phyloP scores from a whole-genome alignment of 2,329 filamentous ascomycete species.

The Acephala macrosclerotiorum region DNA sequence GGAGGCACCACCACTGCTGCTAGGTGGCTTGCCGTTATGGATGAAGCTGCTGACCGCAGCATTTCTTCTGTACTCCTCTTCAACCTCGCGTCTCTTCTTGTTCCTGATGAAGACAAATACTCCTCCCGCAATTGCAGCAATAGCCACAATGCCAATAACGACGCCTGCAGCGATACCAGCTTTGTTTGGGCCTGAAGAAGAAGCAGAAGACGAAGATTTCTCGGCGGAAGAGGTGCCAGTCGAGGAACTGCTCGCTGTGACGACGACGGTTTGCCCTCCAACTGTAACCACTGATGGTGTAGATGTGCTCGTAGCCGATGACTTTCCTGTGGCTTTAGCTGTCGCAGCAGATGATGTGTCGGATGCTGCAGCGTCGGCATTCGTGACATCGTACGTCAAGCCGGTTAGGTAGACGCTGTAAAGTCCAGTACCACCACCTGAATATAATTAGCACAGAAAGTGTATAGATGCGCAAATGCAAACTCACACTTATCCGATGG shows the following conservation, averaged over 20 bases:
- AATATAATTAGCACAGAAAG: constrained; percentile 27
- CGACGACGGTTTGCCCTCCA: constrained; percentile 41
- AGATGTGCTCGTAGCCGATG: constrained; percentile 32
- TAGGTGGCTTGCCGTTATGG: constrained; percentile 66
- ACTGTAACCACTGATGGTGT: constrained; percentile 40
- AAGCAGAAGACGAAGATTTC: constrained; percentile 17
- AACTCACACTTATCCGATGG: constrained; percentile 39
- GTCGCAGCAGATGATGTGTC: constrained; percentile 19
- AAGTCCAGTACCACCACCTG: constrained; percentile 39
- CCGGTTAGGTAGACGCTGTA: constrained; percentile 41
- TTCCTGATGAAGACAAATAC: constrained; percentile 78
- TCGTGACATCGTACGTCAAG: constrained; percentile 27
- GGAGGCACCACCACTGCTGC: constrained; percentile 62
- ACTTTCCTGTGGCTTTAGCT: constrained; percentile 18
- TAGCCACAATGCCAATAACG: constrained; percentile 80
- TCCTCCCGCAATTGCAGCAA: constrained; percentile 71
- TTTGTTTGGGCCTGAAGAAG: constrained; percentile 48
- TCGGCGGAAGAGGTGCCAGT: constrained; percentile 20
- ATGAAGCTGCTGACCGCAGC: constrained; percentile 81
- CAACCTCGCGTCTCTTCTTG: constrained; percentile 77
- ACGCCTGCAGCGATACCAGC: constrained; percentile 87
- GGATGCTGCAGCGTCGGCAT: constrained; percentile 25
- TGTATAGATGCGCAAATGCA: not conserved
- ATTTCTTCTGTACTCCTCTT: constrained; percentile 85
- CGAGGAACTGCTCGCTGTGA: constrained; percentile 35